A percentile compares a stretch with the other conserved stretches of the same genome.
Conservation (phyloP, 2,329 filamentous ascomycete genomes). For the Beauveria medogensis region DNA sequence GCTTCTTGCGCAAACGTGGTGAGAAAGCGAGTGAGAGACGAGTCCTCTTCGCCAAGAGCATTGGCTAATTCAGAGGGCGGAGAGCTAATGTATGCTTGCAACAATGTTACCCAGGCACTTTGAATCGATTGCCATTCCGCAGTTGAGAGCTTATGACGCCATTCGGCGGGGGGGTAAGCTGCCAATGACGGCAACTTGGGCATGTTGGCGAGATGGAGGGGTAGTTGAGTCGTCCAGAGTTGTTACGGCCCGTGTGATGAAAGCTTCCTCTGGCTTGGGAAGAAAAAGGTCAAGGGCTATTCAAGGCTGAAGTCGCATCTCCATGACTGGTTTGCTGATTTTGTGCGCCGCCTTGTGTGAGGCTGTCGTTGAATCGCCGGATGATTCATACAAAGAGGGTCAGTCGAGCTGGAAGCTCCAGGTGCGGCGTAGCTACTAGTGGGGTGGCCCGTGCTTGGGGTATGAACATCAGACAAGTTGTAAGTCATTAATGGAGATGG, state of each 20-base stretch:
- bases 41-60: slow-evolving; percentile 43
- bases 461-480: not conserved
- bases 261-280: not conserved
- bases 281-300: not conserved
- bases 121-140: slow-evolving; percentile 72
- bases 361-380: slow-evolving; percentile 8
- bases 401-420: slow-evolving; percentile 9
- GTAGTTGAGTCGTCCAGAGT: not conserved
- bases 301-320: slow-evolving; percentile 8
- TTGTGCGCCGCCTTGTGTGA: not conserved
- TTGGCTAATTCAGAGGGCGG: slow-evolving; percentile 46
- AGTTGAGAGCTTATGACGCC: slow-evolving; percentile 57
- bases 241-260: too few relatives aligned
- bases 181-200: slow-evolving; percentile 61
- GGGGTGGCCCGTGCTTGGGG: slow-evolving; percentile 3
- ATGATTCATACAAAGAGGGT: slow-evolving; percentile 12
- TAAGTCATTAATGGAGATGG: too few relatives aligned
- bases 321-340: not conserved
- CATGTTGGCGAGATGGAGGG: slow-evolving; percentile 22
- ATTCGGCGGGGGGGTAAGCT: slow-evolving; percentile 61
- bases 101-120: slow-evolving; percentile 65
- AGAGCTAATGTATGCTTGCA: slow-evolving; percentile 55
- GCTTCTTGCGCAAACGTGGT: slow-evolving; percentile 55
- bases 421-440: not conserved
- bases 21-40: slow-evolving; percentile 55